phyloP scores from a whole-genome alignment of 139 green algal genomes.

The Tetradesmus obliquus region DNA sequence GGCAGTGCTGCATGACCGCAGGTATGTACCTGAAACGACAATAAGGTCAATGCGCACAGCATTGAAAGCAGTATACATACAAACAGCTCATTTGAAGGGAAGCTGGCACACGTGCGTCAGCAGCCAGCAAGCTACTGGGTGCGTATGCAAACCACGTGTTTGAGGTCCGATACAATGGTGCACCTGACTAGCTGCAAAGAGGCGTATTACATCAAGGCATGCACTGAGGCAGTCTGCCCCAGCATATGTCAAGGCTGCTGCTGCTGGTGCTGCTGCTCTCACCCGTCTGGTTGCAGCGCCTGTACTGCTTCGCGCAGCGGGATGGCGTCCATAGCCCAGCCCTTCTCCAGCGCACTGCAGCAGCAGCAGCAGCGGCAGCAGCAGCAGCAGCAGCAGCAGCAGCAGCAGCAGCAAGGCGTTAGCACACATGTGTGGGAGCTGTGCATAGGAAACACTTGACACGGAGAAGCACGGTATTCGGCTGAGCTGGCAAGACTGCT shows the following conservation, averaged over 20 bases:
- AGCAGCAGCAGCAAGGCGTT: background rate
- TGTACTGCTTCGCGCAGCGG: background rate
- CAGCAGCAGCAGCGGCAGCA: background rate
- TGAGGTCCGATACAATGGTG: too few relatives aligned
- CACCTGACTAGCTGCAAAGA: too few relatives aligned
- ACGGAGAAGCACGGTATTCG: background rate
- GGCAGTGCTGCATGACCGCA: conserved; percentile 63
- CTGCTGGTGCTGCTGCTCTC: background rate
- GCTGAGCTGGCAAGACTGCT: background rate
- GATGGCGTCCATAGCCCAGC: conserved; percentile 36
- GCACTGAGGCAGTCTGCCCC: background rate
- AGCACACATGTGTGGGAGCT: background rate
- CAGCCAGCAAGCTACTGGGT: too few relatives aligned
- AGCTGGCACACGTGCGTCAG: too few relatives aligned
- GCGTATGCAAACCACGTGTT: too few relatives aligned
- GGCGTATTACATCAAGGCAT: background rate
- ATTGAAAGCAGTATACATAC: background rate
- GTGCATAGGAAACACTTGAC: background rate
- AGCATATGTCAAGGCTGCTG: background rate
- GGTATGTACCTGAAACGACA: conserved; percentile 45
- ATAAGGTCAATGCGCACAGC: background rate
- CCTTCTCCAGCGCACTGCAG: conserved; percentile 27
- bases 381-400: background rate
- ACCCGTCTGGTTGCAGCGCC: conserved; percentile 52
- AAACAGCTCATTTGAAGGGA: background rate